Percentiles rank a stretch among this genome's conserved stretches.
These are phyloP conservation scores for Candida dajiaensis DNA, from an alignment of 805 yeast genomes.

Conservation along the genomic window DNA sequence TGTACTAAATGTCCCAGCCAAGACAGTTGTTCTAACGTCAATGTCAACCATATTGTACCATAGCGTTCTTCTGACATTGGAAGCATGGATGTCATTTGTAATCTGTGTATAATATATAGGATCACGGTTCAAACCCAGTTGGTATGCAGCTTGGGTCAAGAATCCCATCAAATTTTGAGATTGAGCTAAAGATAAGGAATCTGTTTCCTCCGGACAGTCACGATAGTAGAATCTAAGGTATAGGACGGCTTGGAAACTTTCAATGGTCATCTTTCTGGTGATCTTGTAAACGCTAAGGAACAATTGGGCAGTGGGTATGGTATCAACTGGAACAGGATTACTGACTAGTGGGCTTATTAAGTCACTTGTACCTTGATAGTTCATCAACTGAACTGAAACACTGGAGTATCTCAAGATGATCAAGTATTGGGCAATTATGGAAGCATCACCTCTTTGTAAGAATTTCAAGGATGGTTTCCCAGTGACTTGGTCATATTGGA, in stretches of 20 bases:
- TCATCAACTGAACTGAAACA: constrained; percentile 26
- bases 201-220: constrained; percentile 42
- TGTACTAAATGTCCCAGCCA: constrained; percentile 11
- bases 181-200: constrained; percentile 35
- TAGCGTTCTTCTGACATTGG: constrained; percentile 15
- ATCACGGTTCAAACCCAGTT: constrained; percentile 42
- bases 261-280: constrained; percentile 29
- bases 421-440: constrained; percentile 33
- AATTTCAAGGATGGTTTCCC: constrained; percentile 27
- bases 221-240: constrained; percentile 33
- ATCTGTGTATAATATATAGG: constrained; percentile 26
- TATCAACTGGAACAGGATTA: constrained; percentile 32
- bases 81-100: constrained; percentile 2
- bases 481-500: constrained; percentile 30
- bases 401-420: constrained; percentile 35
- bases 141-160: constrained; percentile 36
- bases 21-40: constrained; percentile 8
- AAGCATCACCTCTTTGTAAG: constrained; percentile 33
- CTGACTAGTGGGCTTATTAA: constrained; percentile 17
- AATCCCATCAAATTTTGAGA: constrained; percentile 32
- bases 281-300: constrained; percentile 37
- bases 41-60: constrained; percentile 14
- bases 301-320: constrained; percentile 32
- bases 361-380: constrained; percentile 12
- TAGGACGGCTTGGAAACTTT: constrained; percentile 37